Base-by-base conservation (phyloP, 2,329 filamentous ascomycete genomes). In the Hypoxylon sp. region DNA sequence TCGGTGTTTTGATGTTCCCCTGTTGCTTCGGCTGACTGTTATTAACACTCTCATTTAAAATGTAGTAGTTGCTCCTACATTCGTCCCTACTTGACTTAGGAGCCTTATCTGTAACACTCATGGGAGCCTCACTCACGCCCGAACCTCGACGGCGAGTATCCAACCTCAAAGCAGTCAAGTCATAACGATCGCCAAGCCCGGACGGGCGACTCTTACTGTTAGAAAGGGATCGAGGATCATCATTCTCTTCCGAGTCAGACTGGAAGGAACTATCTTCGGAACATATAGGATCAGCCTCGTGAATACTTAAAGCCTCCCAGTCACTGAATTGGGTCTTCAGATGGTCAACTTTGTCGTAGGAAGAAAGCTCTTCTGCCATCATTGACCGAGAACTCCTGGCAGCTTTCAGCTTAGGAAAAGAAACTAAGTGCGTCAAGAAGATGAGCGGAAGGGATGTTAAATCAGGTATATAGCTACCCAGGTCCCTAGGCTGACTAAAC, bases 291-390 rank as follows among this genome's bases (percentile, higher is more conserved):
- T 55, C 60, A 12, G 28, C 63, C 45, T 56, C 51, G 24, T 42
- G 48, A 20, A 42, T 12, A 32, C 55, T 44, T 12, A 46, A 32
- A 32, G 49, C 48, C 42, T 64, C 59, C 54, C 65, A 54, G 26
- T 58, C 56, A 24, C 33, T 32, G 48, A 50, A 46, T 33, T 57
- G 33, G 38, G 38, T 22, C 33, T 54, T 66, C 38, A 42, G n/a
- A 49, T 59, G 56, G 20, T 55, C 53, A 20, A 58, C 38, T 20
- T 58, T 53, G 20, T 69, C 63, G 45, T 59, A 57, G 2, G 55
- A 50, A 18, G 50, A 49, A 9, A 44, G 45, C 33, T 26, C 48
- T 42, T 55, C 59, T 14, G 63, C 56, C 66, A 66, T 68, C 22
- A 48, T 68, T 2, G 24, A 56, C 52, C 38, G 22, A 12, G 20